Evolutionary conservation across 306 rosid genomes (phyloP).

Genomic region (Dalbergia cultrata): DNA sequence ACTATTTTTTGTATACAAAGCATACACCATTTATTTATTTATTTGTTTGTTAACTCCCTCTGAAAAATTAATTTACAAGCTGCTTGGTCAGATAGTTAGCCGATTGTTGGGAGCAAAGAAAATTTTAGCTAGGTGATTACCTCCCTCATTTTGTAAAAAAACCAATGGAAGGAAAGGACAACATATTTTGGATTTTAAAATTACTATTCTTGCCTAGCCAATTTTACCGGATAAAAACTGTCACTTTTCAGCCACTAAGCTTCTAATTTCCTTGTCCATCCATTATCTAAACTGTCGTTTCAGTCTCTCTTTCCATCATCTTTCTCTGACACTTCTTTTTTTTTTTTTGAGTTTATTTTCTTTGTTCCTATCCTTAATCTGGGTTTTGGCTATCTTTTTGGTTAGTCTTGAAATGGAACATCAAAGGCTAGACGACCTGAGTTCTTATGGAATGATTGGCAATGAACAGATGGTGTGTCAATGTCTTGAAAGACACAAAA

Average conservation of each 20-base stretch:
- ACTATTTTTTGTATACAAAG: too few relatives aligned
- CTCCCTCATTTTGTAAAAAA: too few relatives aligned
- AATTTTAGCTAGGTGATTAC: too few relatives aligned
- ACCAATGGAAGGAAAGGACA: background rate
- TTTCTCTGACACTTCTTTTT: slow-evolving; percentile 21
- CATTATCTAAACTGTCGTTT: slow-evolving; percentile 32
- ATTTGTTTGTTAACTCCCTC: too few relatives aligned
- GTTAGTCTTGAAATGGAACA: background rate
- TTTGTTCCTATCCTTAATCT: background rate
- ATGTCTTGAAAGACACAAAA: background rate
- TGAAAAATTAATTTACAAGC: too few relatives aligned
- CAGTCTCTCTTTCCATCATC: slow-evolving; percentile 7
- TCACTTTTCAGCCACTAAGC: slow-evolving; percentile 46
- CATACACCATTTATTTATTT: too few relatives aligned
- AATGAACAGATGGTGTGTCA: slow-evolving; percentile 29
- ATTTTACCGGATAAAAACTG: slow-evolving; percentile 36
- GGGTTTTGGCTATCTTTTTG: background rate
- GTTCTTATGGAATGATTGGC: slow-evolving; percentile 34
- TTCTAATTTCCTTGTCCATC: slow-evolving; percentile 37
- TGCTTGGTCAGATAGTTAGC: too few relatives aligned
- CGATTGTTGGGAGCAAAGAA: too few relatives aligned
- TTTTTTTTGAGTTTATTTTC: slow-evolving; percentile 3
- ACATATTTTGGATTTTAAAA: too few relatives aligned
- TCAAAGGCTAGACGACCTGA: background rate
- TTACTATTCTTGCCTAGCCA: slow-evolving; percentile 27